Conservation (phyloP, 306 rosid species). For the Gillenia trifoliata region DNA sequence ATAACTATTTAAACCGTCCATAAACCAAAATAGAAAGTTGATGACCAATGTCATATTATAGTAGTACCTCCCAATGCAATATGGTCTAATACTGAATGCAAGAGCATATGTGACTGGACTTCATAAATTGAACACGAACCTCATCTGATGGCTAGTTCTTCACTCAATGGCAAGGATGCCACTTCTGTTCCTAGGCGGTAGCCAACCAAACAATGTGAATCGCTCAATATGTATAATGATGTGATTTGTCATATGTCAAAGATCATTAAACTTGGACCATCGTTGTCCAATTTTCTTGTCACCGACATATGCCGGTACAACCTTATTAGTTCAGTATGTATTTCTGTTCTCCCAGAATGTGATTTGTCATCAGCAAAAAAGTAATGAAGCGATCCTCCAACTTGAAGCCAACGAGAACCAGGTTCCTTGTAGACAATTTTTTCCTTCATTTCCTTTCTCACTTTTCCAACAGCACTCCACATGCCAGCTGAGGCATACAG, state of each 20-base stretch:
- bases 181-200: background rate
- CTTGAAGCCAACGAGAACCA: background rate
- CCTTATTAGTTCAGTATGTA: background rate
- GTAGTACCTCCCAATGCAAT: background rate
- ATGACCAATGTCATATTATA: background rate
- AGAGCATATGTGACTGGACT: background rate
- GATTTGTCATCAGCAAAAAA: background rate
- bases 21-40: background rate
- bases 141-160: background rate
- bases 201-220: background rate
- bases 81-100: background rate
- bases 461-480: background rate
- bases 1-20: background rate
- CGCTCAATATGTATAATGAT: background rate
- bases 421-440: too few relatives aligned
- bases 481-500: background rate
- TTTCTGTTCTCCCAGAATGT: conserved; percentile 1
- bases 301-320: background rate
- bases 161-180: background rate
- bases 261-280: background rate
- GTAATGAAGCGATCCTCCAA: background rate
- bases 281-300: background rate
- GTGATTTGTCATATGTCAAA: background rate
- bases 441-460: background rate
- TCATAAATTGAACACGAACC: background rate